Base-by-base conservation (phyloP, 2,329 filamentous ascomycete genomes). In the Exserohilum rostratum region DNA sequence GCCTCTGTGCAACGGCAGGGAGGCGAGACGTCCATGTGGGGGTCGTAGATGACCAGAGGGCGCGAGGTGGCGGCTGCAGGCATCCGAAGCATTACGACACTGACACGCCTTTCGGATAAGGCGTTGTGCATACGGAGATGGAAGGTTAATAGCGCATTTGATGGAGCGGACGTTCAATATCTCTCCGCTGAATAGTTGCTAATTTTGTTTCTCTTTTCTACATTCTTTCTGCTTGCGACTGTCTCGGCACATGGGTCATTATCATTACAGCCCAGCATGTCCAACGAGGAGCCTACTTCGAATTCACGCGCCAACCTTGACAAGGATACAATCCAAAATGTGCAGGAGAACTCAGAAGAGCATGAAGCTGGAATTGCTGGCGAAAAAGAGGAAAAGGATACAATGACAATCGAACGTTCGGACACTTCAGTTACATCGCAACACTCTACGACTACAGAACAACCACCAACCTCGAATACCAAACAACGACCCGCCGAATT, bases 391-490 rank as follows among this genome's bases (percentile, higher is more conserved):
- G 35, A 46, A 22, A 66, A 66, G 12, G 63, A 68, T 37, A 46
- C 43, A 3, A 63, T 66, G 30, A 66, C 63, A 33, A 62, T 65
- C 52, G 60, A 61, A 17, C 60, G 61, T 5, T 73, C 67, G 7
- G 61, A 60, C 22, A 55, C 64, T 18, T 66, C 67, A 12, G 68
- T 62, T 5, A 47, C 62, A 11, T 64, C 62, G 20, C 57, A 62
- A 42, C 58, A 50, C 17, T 64, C 62, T 27, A 50, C 60, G 31
- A 47, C 51, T 54, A 50, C 50, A 17, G 58, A 40, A 25, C 27
- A 29, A 13, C 35, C 45, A 31, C 29, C 20, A 7, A 27, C 46
- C 13, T 25, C 50, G 38, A 27, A 44, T 3, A 10, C 44, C 9
- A 54, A 51, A 31, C 29, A 53, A 7, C 57, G 53, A 3, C 69